Evolutionary conservation across 1,139 yeast genomes (phyloP), one percentile per base, ranked within the genome.

Genomic region (Barnettozyma hawaiiensis): DNA sequence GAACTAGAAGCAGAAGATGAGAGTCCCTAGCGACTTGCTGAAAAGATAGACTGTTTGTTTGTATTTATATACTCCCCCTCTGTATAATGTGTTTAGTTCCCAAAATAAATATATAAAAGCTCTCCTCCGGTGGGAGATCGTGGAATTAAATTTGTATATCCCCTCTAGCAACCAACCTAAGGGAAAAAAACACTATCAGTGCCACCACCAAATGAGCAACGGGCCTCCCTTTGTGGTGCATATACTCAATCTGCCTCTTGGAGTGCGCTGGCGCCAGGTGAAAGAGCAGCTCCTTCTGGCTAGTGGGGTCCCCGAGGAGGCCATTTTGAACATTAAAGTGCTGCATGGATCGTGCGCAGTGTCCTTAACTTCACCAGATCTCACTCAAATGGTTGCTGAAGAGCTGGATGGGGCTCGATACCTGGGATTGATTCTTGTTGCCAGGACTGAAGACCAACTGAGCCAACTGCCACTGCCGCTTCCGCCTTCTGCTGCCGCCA

Each of bases 261-360:
- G 41, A 8, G 21, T 39, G 7, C 46, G 42, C 26, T 53, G 58
- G 57, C 46, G 53, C 18, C 51, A 51, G 27, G 38, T 54, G 12
- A 52, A 51, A 37, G 32, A 31, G 2, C 42, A 46, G 6, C 34
- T 48, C 15, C 39, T 51, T 11, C 35, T 53, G 11, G 44, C 48
- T 19, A 35, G 41, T 35, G 43, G 41, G 19, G 38, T 53, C 39
- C 46, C 50, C 7, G 55, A 52, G 21, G 44, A 49, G 7, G 31
- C 47, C 4, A 40, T 53, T 21, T 37, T 53, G 10, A 53, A 52
- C 29, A 52, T 53, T 37, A 51, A 51, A 40, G 43, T 51, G 7
- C 32, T 38, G 21, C 40, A 37, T 15, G 40, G 39, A 5, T 27
- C 44, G 18, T 45, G 50, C 12, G 20, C 45, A 5, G 37, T 51